Base-by-base conservation (phyloP, 1,139 yeast species). In the Groenewaldozyma auringiensis region DNA sequence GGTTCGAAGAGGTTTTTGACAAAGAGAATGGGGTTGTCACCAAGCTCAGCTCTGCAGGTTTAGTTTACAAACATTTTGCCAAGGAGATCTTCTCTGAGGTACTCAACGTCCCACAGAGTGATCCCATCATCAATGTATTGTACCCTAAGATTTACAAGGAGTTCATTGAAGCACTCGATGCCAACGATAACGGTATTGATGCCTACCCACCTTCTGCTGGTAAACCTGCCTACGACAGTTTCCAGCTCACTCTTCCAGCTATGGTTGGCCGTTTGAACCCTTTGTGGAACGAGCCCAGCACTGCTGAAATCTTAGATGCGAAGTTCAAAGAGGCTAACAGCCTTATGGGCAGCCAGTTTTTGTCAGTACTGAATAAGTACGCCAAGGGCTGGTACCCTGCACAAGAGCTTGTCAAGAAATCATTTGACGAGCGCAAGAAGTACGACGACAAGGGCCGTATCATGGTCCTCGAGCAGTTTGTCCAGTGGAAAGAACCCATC, bases 401-500 rank as follows among this genome's bases (percentile, higher is more conserved):
- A 22, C 83, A 85, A 62, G 70, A 76, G 43, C 69, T 83, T 40
- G 97, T 92, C 31, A 74, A 75, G 54, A 67, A 70, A n/a, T 88
- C 95, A 0, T 76, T 87, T 56, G 68, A 69, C 3, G 57, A 66
- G 17, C 59, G 70, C 2, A 41, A 42, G 21, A 39, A 60, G 50
- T 57, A 64, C 50, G 70, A 63, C 47, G 33, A 51, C 37, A 72
- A 82, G 22, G 96, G 96, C 27, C 77, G 81, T 53, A 81, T 92
- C 42, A 61, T 94, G 13, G 72, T 85, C 2, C 73, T 92, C 53
- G 79, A 76, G 18, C 75, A 74, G 52, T 86, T 82, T 62, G 84
- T 88, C 49, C 95, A 96, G 44, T 92, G 98, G 98, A 89, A 88
- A 65, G 96, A 87, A 59, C 97, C 92, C 62, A 70, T 92, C 46